Evolutionary conservation across 768 basidiomycete genomes (phyloP), one percentile per base, ranked within the genome.

Genomic region (Leccinum longicurvipes): DNA sequence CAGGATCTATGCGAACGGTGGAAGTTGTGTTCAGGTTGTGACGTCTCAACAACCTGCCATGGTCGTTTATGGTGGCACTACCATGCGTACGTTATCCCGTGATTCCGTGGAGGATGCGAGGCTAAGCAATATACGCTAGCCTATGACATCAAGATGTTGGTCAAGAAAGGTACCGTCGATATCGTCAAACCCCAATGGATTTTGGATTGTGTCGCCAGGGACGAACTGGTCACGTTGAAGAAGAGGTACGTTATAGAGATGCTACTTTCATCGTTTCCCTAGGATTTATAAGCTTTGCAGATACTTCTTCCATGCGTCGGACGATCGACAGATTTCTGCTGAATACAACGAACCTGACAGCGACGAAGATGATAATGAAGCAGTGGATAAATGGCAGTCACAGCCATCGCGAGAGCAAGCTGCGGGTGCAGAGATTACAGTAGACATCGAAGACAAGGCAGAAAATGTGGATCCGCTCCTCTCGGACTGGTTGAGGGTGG

Each of bases 171-270:
- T 4, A 75, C 77, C 1, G 75, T 84, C 53, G 87, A 92, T 59
- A 83, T 96, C 49, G 73, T 96, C 56, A 85, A 80, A 53, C 91
- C 95, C 0, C 73, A 80, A 27, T 98, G 94, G 93, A 76, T 98
- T 52, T 66, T 77, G 34, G 90, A 93, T 64, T 94, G 87, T 23
- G 77, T 95, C n/a, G 75, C 78, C 6, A 73, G 75, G 27, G 80
- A 78, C 11, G 74, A 80, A 55, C 74, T 77, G 19, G 71, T 83
- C 25, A 86, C 91, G 1, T 72, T 94, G 56, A 77, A 70, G 36
- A 85, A 86, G 71, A 87, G 82, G 93, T 93, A 63, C 48, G 36
- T 36, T 9, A 7, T 31, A 11, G 32, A 3, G n/a, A 10, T 47
- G 34, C 57, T 52, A 15, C 25, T 0, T 54, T 3, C 27, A 29